Evolutionary conservation across 2,329 filamentous ascomycete genomes (phyloP), one percentile per base, ranked within the genome.

Genomic region (Phialophora verrucosa): DNA sequence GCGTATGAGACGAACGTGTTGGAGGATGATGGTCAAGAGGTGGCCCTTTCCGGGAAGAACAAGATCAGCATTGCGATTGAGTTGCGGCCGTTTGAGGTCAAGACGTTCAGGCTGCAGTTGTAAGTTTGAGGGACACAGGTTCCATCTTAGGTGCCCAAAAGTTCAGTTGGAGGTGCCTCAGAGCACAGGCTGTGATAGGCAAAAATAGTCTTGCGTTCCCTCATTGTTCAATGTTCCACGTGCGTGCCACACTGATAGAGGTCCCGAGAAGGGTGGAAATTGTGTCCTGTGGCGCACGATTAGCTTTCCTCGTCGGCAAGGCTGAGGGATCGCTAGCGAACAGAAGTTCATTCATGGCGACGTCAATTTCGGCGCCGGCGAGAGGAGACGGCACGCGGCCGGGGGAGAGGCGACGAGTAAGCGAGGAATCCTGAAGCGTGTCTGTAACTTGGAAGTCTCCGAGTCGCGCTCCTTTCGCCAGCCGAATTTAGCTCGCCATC

Each of bases 1-100:
- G 92, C 91, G 35, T 90, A 84, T 80, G 97, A 92, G 84, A 89
- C 88, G 50, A 98, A 97, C 79, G 77, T 96, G 68, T 81, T 99
- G 35, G 95, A 99, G 77, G 95, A 99, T 77, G 91, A 96, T 73
- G 78, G 88, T 63, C 89, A 92, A 70, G 87, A 88, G 75, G 73
- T 92, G 65, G 77, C 83, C 61, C 68, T 89, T n/a, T 67, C 74
- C 63, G 75, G 74, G 4, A 76, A 75, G 29, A 73, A 70, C 49
- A 73, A 68, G 57, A 73, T 78, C 14, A 78, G 80, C 72, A 85
- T 91, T 65, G 76, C 83, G 54, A 86, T 95, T 72, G 84, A 86
- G 61, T 76, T 97, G 71, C 84, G 90, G 72, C 87, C 92, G 23
- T 97, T 96, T 78, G 93, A 97, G 82, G 90, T 97, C 65, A 91